Evolutionary conservation across 495 filamentous ascomycete genomes (phyloP).

Genomic region (Aspergillus affinis): DNA sequence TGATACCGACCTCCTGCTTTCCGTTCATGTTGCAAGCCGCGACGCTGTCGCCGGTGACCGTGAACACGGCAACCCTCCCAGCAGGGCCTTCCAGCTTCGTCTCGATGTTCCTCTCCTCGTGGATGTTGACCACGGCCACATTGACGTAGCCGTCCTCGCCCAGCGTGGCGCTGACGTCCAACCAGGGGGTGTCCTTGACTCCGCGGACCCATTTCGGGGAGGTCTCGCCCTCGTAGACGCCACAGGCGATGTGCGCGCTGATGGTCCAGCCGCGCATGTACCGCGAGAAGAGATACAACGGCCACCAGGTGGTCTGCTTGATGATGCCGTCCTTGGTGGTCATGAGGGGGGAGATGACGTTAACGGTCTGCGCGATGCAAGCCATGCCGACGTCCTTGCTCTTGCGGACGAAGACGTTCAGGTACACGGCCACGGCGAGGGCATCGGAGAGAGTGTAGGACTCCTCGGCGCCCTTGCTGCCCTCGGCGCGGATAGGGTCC

Average conservation of each 20-base stretch:
- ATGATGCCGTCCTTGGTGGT: constrained; percentile 61
- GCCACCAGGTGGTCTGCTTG: constrained; percentile 79
- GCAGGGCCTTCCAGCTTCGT: constrained; percentile 54
- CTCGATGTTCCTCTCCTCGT: constrained; percentile 56
- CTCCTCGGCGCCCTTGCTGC: constrained; percentile 67
- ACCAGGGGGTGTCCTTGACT: constrained; percentile 63
- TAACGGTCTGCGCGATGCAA: constrained; percentile 76
- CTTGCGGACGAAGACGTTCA: constrained; percentile 81
- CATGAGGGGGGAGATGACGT: constrained; percentile 77
- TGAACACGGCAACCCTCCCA: constrained; percentile 52
- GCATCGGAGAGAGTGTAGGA: constrained; percentile 75
- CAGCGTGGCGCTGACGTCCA: constrained; percentile 68
- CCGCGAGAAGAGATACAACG: constrained; percentile 65
- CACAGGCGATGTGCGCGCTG: constrained; percentile 56
- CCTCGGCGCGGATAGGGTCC: constrained; percentile 71
- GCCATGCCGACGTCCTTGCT: constrained; percentile 72
- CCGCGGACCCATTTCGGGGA: constrained; percentile 63
- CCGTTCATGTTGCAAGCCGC: constrained; percentile 59
- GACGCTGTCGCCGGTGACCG: constrained; percentile 56
- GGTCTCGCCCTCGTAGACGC: constrained; percentile 62
- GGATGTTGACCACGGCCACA: constrained; percentile 69
- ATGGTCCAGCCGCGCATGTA: constrained; percentile 75
- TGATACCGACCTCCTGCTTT: constrained; percentile 57
- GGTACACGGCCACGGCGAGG: constrained; percentile 68
- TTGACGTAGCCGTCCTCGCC: constrained; percentile 61